These are phyloP conservation scores for Populus hybrid DNA, from an alignment of 441 rosid genomes.

Conservation along the genomic window DNA sequence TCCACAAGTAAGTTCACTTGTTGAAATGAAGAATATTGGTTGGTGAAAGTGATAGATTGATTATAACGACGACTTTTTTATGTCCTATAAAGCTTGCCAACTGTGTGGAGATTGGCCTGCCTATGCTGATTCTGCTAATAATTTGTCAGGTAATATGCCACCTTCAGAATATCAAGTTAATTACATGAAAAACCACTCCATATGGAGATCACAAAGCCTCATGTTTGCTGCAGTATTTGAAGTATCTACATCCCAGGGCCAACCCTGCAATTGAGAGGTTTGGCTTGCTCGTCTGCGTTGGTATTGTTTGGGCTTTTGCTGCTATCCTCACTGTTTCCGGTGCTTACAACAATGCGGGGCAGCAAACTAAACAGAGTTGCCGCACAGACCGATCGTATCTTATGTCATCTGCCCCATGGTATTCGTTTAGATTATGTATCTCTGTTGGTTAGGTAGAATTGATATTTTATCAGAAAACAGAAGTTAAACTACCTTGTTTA, in stretches of 20 bases:
- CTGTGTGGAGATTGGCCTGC: no score
- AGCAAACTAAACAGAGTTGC: slow-evolving; percentile 62
- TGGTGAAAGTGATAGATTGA: no score
- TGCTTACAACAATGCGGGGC: slow-evolving; percentile 72
- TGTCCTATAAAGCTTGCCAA: no score
- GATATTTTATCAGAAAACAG: neutral
- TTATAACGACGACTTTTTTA: no score
- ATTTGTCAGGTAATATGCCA: no score
- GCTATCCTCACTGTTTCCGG: slow-evolving; percentile 87
- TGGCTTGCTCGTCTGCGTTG: slow-evolving; percentile 76
- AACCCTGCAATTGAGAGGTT: slow-evolving; percentile 63
- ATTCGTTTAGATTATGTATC: slow-evolving; percentile 10
- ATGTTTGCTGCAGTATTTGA: slow-evolving; percentile 39
- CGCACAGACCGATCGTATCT: slow-evolving; percentile 71
- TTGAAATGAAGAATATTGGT: slow-evolving; percentile 22
- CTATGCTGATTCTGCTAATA: no score
- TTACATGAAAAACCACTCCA: no score
- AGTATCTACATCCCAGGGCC: slow-evolving; percentile 28
- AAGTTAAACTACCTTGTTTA: neutral
- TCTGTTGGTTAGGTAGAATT: neutral
- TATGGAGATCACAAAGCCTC: no score
- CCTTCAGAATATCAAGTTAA: no score
- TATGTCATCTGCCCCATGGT: slow-evolving; percentile 87
- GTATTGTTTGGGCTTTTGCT: slow-evolving; percentile 84
- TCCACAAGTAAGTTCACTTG: slow-evolving; percentile 59